Base-by-base conservation (phyloP, 2,329 filamentous ascomycete genomes). In the Chlorencoelia australis region DNA sequence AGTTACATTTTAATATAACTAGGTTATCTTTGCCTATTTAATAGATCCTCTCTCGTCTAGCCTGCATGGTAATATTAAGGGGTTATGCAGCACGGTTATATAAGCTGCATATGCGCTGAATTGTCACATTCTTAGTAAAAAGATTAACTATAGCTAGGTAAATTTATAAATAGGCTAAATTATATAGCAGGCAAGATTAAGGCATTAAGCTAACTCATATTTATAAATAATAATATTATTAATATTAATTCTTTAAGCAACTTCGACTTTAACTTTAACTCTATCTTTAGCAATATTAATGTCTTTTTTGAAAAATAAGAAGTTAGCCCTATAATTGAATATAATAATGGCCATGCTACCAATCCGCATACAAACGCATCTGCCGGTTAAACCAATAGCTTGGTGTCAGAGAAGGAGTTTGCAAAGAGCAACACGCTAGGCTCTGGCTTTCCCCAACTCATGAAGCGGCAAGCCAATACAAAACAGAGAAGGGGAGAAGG, bases 281-380 rank as follows among this genome's bases (percentile, higher is more conserved):
- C n/a, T 15, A 21, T 33, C 30, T 33, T 33, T 33, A 22, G 18
- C 19, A 10, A 33, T 22, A 22, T 21, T 22, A 33, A 33, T 22
- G 19, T 15, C 3, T 22, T 21, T 33, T 33, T 33, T 13, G 18
- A 33, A 33, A 11, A 33, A 33, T 16, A 33, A 5, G 8, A 22
- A 33, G 30, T 21, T 21, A 22, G 19, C 30, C 16, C 30, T 33
- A 22, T 33, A 22, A 33, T 33, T 33, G 19, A 33, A 33, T 22
- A 16, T 22, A 33, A 21, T 16, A 33, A 21, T 33, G 3, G 2
- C 30, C n/a, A 33, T 13, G 19, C 10, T 33, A 21, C 18, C 8
- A 33, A 33, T n/a, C n/a, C 10, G 9, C 19, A 33, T 21, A 33
- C 4, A 1, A 13, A 33, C 4, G 17, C 30, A 11, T 9, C 30